Evolutionary conservation across 208 protist species (phyloP), one percentile per base, ranked within the genome.

Genomic region (Leishmania lainsoni): DNA sequence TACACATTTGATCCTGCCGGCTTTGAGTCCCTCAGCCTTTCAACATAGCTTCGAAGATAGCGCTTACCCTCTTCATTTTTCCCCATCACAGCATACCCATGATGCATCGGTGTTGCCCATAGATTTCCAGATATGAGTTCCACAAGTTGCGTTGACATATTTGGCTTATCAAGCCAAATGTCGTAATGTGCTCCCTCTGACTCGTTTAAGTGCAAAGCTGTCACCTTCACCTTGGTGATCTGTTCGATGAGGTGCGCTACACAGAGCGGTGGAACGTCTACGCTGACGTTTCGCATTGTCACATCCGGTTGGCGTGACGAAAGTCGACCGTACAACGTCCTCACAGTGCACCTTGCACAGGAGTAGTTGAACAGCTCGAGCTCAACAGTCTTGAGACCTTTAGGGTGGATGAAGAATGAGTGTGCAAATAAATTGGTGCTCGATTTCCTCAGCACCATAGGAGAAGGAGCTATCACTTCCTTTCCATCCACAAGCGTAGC

Each of bases 201-300:
- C 63, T 91, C 86, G 52, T 82, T 87, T 20, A 89, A 66, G 56
- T 78, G 86, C 2, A 95, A 72, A 1, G 89, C 91, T 65, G 75
- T 87, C 8, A 95, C 86, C n/a, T 86, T 83, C 5, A 71, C 83
- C 48, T 88, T 89, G 0, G 89, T 88, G 4, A 92, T 83, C 63
- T 93, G 87, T 52, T 95, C 89, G 51, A 95, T 86, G n/a, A 95
- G 81, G 80, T 95, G 91, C 16, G 89, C 88, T 75, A 95, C 85
- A 73, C 89, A 90, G 49, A 95, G 58, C 10, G 91, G 91, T 16
- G 91, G 91, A 29, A 95, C 78, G 80, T 95, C 91, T 35, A 83
- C 85, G 5, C 84, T 83, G 45, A 95, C 71, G 66, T 91, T 92
- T 61, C 81, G 84, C 66, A 95, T 78, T 32, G 77, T 87, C 17